Evolutionary conservation across 257 asterid species (phyloP).

Genomic region (Eustoma russellianum): DNA sequence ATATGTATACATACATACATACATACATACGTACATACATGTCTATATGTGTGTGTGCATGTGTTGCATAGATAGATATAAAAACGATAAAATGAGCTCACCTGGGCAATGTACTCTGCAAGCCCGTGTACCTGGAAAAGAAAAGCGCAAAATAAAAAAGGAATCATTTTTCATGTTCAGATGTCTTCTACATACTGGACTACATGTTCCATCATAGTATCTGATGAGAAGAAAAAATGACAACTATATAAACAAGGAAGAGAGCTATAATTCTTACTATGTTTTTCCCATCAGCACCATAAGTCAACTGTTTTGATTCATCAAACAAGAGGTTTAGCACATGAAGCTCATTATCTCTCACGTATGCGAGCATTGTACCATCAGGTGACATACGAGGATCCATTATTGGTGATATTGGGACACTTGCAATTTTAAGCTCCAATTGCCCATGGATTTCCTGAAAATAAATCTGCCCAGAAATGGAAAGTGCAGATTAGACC

Average conservation of each 20-base stretch:
- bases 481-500: constrained; percentile 6
- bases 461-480: constrained; percentile 54
- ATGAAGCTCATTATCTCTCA: constrained; percentile 65
- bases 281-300: constrained; percentile 49
- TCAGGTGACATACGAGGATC: constrained; percentile 93
- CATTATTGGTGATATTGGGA: constrained; percentile 56
- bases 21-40: neutral
- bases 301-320: constrained; percentile 57
- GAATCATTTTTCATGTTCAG: constrained; percentile 5
- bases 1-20: no score
- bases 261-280: constrained; percentile 41
- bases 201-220: neutral
- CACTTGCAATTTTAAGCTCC: constrained; percentile 59
- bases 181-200: neutral
- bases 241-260: neutral
- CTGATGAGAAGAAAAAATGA: neutral
- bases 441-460: constrained; percentile 45
- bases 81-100: constrained; percentile 17
- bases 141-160: constrained; percentile 28
- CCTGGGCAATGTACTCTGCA: constrained; percentile 98
- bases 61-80: no score
- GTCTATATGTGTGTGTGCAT: no score
- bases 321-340: constrained; percentile 43
- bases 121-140: constrained; percentile 74
- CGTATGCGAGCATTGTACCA: constrained; percentile 79